These are phyloP conservation scores for Syzygium jambos DNA, from an alignment of 345 rosid genomes.

Conservation along the genomic window DNA sequence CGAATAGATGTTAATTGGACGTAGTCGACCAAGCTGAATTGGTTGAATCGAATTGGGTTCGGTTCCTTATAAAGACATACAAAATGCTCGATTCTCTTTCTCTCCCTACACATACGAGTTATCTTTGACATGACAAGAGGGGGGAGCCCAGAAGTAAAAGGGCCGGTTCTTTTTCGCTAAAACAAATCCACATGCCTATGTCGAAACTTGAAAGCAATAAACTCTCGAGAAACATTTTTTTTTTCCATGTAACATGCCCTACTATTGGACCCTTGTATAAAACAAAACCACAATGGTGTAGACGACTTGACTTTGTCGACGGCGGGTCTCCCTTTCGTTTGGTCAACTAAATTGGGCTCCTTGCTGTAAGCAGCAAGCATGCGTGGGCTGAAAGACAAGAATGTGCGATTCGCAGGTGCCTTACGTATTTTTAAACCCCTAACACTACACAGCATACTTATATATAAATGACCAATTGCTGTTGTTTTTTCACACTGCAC, in stretches of 20 bases:
- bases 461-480: not conserved
- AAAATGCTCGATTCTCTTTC: not conserved
- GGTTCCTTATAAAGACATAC: not conserved
- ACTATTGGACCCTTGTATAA: not conserved
- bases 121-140: not conserved
- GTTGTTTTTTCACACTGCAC: not conserved
- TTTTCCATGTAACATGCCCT: not conserved
- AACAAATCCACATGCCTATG: not conserved
- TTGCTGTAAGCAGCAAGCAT: not conserved
- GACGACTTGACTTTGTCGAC: not conserved
- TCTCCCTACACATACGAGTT: not conserved
- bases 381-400: not conserved
- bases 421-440: fast-evolving
- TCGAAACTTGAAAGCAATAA: not conserved
- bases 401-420: not conserved
- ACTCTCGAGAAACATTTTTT: not conserved
- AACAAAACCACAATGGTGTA: not conserved
- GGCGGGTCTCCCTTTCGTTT: not conserved
- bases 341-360: not conserved
- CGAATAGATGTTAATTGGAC: not conserved
- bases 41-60: not conserved
- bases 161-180: not conserved
- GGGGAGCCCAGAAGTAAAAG: not conserved
- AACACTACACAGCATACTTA: not conserved
- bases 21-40: not conserved